phyloP scores from a whole-genome alignment of 306 rosid species.

The Rosa persica region DNA sequence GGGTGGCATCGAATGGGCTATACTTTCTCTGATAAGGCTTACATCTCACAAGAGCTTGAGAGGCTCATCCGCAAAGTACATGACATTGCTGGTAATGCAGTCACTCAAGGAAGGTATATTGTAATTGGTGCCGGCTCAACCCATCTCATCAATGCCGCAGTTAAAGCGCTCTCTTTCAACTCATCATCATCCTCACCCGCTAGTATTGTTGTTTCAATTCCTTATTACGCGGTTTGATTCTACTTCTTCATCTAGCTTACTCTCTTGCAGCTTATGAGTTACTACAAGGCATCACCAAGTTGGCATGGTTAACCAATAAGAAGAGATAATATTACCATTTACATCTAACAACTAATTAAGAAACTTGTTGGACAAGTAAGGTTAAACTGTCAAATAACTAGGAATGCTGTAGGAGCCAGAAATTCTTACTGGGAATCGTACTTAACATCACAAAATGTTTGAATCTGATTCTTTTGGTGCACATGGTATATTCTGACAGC shows the following conservation, averaged over 20 bases:
- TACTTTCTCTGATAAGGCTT: slow-evolving; percentile 15
- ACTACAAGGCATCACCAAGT: not conserved
- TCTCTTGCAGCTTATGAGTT: not conserved
- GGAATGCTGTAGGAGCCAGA: not conserved
- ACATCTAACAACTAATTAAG: not conserved
- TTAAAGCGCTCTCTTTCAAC: slow-evolving; percentile 38
- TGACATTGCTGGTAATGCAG: slow-evolving; percentile 39
- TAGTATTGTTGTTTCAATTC: slow-evolving; percentile 28
- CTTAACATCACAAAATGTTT: not conserved
- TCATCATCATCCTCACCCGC: slow-evolving; percentile 18
- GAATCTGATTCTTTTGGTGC: not conserved
- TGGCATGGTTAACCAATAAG: not conserved
- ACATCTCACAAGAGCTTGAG: slow-evolving; percentile 34
- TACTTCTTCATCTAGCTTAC: not conserved
- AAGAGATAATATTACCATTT: not conserved
- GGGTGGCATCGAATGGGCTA: slow-evolving; percentile 64
- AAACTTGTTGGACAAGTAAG: not conserved
- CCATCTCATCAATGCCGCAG: slow-evolving; percentile 49
- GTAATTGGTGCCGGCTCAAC: slow-evolving; percentile 49
- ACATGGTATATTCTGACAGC: slow-evolving; percentile 15
- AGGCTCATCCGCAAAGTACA: slow-evolving; percentile 28
- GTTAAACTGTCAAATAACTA: not conserved
- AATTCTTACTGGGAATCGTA: not conserved
- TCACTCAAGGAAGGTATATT: slow-evolving; percentile 37
- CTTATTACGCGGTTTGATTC: slow-evolving; percentile 38